Conservation (phyloP, 805 yeast genomes). For the Schizosaccharomyces cryophilus region DNA sequence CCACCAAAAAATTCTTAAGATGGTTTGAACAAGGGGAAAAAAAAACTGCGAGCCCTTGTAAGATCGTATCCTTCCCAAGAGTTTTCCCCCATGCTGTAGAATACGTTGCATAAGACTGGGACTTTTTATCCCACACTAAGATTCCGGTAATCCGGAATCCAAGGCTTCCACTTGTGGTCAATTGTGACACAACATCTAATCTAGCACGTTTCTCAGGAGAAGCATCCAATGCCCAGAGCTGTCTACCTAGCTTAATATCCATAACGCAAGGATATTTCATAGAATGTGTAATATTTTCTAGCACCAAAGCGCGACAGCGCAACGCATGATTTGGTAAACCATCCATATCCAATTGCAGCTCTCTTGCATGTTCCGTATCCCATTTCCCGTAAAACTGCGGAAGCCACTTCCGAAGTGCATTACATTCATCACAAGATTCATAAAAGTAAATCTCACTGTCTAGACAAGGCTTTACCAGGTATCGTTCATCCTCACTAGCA, state of each 20-base stretch:
- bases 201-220: constrained; percentile 35
- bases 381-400: constrained; percentile 20
- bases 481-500: constrained; percentile 32
- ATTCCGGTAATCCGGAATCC: constrained; percentile 73
- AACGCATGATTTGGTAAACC: neutral
- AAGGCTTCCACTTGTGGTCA: constrained; percentile 62
- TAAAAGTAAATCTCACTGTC: constrained; percentile 59
- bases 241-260: constrained; percentile 62
- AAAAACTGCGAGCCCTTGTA: neutral
- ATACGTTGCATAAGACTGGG: neutral
- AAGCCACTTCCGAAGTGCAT: constrained; percentile 15
- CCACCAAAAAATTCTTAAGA: neutral
- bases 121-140: constrained; percentile 22
- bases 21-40: neutral
- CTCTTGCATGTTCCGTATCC: neutral
- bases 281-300: constrained; percentile 45
- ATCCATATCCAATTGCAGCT: no score
- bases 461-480: constrained; percentile 48
- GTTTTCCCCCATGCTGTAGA: neutral
- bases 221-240: constrained; percentile 36
- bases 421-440: constrained; percentile 13
- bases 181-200: constrained; percentile 32
- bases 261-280: constrained; percentile 42
- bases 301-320: constrained; percentile 25
- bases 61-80: neutral